phyloP scores from a whole-genome alignment of 441 rosid genomes.

The Flueggea neowawraea region DNA sequence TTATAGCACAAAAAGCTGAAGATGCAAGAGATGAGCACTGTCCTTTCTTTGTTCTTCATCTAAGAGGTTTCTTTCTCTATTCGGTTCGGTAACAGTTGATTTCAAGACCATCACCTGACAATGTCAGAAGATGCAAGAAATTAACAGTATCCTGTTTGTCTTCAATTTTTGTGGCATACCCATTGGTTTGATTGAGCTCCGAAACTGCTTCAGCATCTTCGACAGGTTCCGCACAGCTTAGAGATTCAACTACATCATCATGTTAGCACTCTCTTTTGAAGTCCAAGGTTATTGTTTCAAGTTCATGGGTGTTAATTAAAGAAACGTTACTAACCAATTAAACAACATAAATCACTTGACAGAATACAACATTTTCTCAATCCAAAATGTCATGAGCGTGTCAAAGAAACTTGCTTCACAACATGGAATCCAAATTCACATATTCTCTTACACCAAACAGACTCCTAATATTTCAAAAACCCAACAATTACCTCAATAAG shows the following conservation, averaged over 20 bases:
- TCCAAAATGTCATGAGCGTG: no score
- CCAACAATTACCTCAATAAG: no score
- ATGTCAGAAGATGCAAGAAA: constrained; percentile 75
- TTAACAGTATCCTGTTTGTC: constrained; percentile 28
- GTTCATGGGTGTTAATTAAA: constrained; percentile 86
- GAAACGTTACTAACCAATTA: no score
- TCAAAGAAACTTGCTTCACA: no score
- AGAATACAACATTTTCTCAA: no score
- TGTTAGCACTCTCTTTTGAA: constrained; percentile 92
- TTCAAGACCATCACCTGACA: constrained; percentile 63
- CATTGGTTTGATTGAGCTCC: constrained; percentile 44
- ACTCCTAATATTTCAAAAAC: no score
- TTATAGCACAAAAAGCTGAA: no score
- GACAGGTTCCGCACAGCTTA: constrained; percentile 44
- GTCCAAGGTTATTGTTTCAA: constrained; percentile 77
- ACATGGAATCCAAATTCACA: no score
- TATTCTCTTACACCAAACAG: no score
- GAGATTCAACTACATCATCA: constrained; percentile 84
- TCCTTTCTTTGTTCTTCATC: no score
- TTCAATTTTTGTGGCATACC: constrained; percentile 32
- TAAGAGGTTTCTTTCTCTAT: constrained; percentile 71
- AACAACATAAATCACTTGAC: no score
- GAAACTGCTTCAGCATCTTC: constrained; percentile 25
- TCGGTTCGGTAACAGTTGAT: constrained; percentile 86
- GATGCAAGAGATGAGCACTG: no score